Base-by-base conservation (phyloP, 2,329 filamentous ascomycete genomes). In the Gnomoniopsis sp. region DNA sequence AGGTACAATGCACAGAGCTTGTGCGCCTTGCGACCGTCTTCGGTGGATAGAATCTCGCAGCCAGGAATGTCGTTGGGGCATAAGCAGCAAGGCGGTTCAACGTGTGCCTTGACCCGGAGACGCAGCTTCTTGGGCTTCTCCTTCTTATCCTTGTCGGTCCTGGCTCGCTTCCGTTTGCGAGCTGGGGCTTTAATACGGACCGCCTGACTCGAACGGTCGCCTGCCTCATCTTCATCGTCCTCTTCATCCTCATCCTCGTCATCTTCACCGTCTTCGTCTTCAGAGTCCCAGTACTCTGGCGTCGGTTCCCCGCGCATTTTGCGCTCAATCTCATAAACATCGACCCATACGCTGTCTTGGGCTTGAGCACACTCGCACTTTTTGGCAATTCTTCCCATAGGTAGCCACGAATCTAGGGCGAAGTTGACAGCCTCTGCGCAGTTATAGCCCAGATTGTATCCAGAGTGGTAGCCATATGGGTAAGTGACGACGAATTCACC, bases 341-440 rank as follows among this genome's bases (percentile, higher is more conserved):
- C 93, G 55, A 99, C 92, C 93, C 96, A 99, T 3, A 99, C 95
- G 68, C 93, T 98, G 77, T 99, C 95, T 61, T 96, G 87, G 64
- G 96, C 93, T 60, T 95, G 85, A 67, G 95, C 92, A 70, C 95
- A 99, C 69, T 98, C 88, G 74, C 95, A 99, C 72, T 95, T 96
- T 75, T 97, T 96, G 17, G 95, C 95, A 65, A 96, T 92, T 67
- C 92, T 91, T 22, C 93, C 95, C 79, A 95, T 97, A 53, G 96
- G 89, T 49, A 99, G 77, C 95, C 95, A 99, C 33, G 91, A 89
- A 65, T 97, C 93, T 10, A 96, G 87, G 6, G 93, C 95, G 72
- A 99, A 99, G 71, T 99, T 99, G 76, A 99, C 95, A 8, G 95
- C 96, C 71, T 99, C 95, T 30, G 95, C 95, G 74, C 95, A 99